Conservation (phyloP, 768 basidiomycete species). For the Solioccasus polychromus region DNA sequence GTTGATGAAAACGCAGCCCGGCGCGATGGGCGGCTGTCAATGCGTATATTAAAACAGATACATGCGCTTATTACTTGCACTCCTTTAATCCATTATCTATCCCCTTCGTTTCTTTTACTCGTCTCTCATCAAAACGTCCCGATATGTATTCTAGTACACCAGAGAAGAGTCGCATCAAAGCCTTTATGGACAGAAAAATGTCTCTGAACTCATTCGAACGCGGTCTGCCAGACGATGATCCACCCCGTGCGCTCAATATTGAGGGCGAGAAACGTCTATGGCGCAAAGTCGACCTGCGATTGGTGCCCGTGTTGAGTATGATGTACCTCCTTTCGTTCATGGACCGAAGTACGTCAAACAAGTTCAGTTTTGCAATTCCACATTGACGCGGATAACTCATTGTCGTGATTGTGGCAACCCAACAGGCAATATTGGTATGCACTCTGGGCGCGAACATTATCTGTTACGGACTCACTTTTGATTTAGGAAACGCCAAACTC, state of each 20-base stretch:
- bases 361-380: no score
- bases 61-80: no score
- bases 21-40: no score
- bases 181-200: neutral
- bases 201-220: neutral
- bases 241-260: conserved; percentile 6
- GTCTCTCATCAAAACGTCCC: no score
- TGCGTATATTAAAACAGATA: no score
- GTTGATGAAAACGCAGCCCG: no score
- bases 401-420: no score
- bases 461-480: neutral
- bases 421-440: conserved; percentile 55
- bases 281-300: conserved; percentile 54
- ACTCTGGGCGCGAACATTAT: neutral
- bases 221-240: neutral
- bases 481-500: conserved; percentile 57
- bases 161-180: no score
- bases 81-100: no score
- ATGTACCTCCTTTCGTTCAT: conserved; percentile 65
- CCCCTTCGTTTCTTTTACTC: no score
- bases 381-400: no score
- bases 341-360: conserved; percentile 48
- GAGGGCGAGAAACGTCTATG: conserved; percentile 54
- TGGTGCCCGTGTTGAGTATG: conserved; percentile 56
- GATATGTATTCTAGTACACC: no score